Conservation (phyloP, 2,329 filamentous ascomycete species). For the Paecilomyces sp. region DNA sequence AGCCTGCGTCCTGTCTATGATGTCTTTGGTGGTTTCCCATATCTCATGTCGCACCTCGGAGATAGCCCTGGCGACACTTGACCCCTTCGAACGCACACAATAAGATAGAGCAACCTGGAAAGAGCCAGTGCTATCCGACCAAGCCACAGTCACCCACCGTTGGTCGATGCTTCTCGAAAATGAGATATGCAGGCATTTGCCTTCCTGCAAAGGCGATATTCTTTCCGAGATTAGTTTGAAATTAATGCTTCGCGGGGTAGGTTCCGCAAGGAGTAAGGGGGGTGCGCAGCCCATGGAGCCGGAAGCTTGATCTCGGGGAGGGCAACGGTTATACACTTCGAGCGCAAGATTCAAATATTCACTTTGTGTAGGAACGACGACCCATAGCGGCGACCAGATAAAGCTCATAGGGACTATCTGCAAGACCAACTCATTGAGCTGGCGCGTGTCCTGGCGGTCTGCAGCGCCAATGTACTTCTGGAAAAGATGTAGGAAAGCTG, state of each 20-base stretch:
- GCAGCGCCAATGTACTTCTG: slow-evolving; percentile 43
- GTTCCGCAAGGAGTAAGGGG: slow-evolving; percentile 47
- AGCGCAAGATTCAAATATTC: slow-evolving; percentile 46
- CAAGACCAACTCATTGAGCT: slow-evolving; percentile 45
- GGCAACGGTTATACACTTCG: slow-evolving; percentile 53
- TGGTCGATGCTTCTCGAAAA: slow-evolving; percentile 50
- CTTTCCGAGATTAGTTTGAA: slow-evolving; percentile 49
- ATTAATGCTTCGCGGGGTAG: slow-evolving; percentile 45
- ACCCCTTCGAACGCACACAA: slow-evolving; percentile 39
- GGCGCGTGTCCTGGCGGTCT: slow-evolving; percentile 21
- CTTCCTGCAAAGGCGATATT: slow-evolving; percentile 50
- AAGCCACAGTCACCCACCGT: slow-evolving; percentile 53
- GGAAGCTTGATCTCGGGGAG: slow-evolving; percentile 31
- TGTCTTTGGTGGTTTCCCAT: slow-evolving; percentile 50
- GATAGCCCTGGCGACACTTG: slow-evolving; percentile 27
- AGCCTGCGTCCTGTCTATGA: slow-evolving; percentile 45
- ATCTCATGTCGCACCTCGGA: slow-evolving; percentile 49
- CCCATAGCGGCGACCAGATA: slow-evolving; percentile 43
- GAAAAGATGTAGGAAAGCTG: slow-evolving; percentile 51
- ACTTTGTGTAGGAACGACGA: slow-evolving; percentile 44
- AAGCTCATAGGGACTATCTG: slow-evolving; percentile 53
- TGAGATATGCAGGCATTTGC: slow-evolving; percentile 51
- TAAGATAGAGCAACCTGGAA: slow-evolving; percentile 50
- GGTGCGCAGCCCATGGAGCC: slow-evolving; percentile 43
- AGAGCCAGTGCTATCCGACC: slow-evolving; percentile 52